Conservation (phyloP, 2,329 filamentous ascomycete genomes). For the Colletotrichum lupini region DNA sequence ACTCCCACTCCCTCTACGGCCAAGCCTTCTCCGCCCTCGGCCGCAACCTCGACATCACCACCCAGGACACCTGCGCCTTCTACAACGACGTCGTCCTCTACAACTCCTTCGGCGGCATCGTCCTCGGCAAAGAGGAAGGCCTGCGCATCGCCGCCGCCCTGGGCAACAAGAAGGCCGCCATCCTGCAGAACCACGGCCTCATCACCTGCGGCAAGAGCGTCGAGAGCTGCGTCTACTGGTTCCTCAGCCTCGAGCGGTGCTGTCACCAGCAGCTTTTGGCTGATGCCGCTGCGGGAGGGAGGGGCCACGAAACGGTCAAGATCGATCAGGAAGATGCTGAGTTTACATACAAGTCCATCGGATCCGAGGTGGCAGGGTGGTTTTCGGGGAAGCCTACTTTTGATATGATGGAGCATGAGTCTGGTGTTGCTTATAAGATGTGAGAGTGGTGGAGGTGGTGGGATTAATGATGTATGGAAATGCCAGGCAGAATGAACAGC, state of each 20-base stretch:
- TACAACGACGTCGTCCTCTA: conserved; percentile 61
- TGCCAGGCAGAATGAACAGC: too few species aligned
- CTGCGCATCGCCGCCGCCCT: conserved; percentile 58
- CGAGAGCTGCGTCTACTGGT: conserved; percentile 66
- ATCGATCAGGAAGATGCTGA: conserved; percentile 75
- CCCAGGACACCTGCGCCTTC: conserved; percentile 71
- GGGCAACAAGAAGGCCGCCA: conserved; percentile 60
- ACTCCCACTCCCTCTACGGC: conserved; percentile 66
- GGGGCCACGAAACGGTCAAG: conserved; percentile 72
- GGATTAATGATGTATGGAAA: background rate
- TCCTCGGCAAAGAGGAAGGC: conserved; percentile 64
- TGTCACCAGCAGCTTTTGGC: conserved; percentile 62
- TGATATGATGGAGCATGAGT: conserved; percentile 58
- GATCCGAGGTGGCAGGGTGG: conserved; percentile 70
- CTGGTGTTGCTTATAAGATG: conserved; percentile 23
- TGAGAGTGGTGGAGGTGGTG: background rate
- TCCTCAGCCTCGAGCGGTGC: conserved; percentile 61
- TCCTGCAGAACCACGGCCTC: conserved; percentile 67
- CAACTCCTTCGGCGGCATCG: conserved; percentile 61
- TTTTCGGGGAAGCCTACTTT: conserved; percentile 79
- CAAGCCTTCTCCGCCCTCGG: conserved; percentile 71
- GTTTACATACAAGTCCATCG: conserved; percentile 75
- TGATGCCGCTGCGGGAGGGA: conserved; percentile 69
- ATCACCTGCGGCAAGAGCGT: conserved; percentile 61
- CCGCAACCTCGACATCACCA: conserved; percentile 72